Evolutionary conservation across 768 basidiomycete genomes (phyloP), one percentile per base, ranked within the genome.

Genomic region (Leucosporidium yakuticum): DNA sequence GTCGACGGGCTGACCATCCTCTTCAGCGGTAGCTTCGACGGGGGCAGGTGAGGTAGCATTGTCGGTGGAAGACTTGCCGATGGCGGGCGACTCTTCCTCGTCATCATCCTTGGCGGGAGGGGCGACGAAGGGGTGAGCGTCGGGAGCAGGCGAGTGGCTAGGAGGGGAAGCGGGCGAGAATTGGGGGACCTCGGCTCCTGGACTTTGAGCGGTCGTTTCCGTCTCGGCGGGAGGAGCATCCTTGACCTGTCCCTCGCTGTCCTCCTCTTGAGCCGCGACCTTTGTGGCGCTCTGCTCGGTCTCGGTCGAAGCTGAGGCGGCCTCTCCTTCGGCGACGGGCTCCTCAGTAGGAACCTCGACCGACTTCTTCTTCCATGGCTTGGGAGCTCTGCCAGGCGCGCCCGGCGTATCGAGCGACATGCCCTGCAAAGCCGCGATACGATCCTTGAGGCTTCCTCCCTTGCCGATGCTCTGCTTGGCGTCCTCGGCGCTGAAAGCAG

Each of bases 341-440:
- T 51, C 50, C 8, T 6, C 50, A 9, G 14, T 23, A 25, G 19
- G 25, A 34, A 23, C 19, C 21, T 23, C 57, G 57, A 58, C 21
- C 27, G 60, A 88, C 73, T 86, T 87, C 75, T 87, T 87, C 32
- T 70, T 69, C 34, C 82, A 77, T 0, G 83, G 80, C 59, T 68
- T 68, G 8, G 87, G 86, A 65, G 85, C 84, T 2, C 88, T 84
- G 2, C 86, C 83, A 15, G 82, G 73, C 48, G 81, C 79, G 8
- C 83, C 76, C 1, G 80, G 77, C 31, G 71, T 83, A 21, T 89
- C 89, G 75, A 95, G 91, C 15, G 82, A 19, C 29, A 25, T 91
- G 21, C 89, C 90, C 77, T 92, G 89, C 48, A 97, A 80, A 4
- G 92, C 91, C 36, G 92, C 92, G 92, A 98, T 96, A 48, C 95